Conservation (phyloP, 257 asterid genomes). For the Catharanthus roseus region DNA sequence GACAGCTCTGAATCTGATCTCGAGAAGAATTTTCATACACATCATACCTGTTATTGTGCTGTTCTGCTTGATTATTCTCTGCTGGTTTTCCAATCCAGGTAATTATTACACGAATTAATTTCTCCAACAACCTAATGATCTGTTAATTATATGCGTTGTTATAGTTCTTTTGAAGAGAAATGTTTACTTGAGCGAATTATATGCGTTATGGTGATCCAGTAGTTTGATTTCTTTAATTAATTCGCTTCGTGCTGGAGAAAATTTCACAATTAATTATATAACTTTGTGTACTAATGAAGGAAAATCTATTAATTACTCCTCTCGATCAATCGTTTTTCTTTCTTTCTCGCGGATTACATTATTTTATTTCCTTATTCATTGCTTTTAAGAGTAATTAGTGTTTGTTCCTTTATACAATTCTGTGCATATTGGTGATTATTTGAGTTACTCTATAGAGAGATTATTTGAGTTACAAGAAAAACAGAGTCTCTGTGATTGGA, state of each 20-base stretch:
- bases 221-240: not conserved
- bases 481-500: not conserved
- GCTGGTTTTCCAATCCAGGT: slow-evolving; percentile 52
- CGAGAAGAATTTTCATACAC: slow-evolving; percentile 21
- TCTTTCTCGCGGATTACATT: not conserved
- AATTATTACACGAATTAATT: no score
- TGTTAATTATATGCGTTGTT: no score
- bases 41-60: slow-evolving; percentile 38
- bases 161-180: no score
- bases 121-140: no score
- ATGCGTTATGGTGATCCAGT: not conserved
- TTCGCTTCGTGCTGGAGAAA: not conserved
- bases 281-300: no score
- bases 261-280: not conserved
- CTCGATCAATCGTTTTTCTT: no score
- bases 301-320: no score
- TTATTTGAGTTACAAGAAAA: not conserved
- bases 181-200: no score
- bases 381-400: not conserved
- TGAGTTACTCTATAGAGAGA: no score
- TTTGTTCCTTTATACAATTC: not conserved
- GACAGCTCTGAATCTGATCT: no score
- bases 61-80: slow-evolving; percentile 46
- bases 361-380: not conserved
- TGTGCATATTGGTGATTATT: not conserved